phyloP scores from a whole-genome alignment of 306 rosid species.

The Dryas octopetala region DNA sequence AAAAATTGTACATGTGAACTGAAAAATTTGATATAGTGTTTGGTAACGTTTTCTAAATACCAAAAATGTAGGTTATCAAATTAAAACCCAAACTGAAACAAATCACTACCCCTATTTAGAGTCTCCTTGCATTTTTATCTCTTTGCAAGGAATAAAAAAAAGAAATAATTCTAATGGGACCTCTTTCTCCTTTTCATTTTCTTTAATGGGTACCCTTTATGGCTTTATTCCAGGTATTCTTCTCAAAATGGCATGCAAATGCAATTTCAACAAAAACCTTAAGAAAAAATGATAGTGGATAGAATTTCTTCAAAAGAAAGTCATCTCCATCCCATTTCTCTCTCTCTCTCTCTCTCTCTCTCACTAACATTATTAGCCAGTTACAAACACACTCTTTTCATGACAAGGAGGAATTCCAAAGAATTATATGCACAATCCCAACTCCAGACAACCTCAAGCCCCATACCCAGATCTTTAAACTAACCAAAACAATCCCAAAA shows the following conservation, averaged over 20 bases:
- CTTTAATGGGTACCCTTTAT: not conserved
- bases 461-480: slow-evolving; percentile 11
- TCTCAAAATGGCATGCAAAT: not conserved
- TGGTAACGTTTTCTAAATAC: no score
- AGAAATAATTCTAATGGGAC: not conserved
- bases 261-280: slow-evolving; percentile 12
- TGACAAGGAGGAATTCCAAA: not conserved
- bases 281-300: not conserved
- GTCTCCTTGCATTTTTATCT: not conserved
- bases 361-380: not conserved
- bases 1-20: no score
- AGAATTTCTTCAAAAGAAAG: slow-evolving; percentile 18
- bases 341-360: slow-evolving; percentile 5
- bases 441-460: not conserved
- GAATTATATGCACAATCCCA: not conserved
- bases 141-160: not conserved
- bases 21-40: no score
- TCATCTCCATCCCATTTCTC: slow-evolving; percentile 1
- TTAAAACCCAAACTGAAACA: no score
- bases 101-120: no score
- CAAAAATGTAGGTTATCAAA: no score
- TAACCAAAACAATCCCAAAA: not conserved
- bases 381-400: slow-evolving; percentile 11
- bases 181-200: not conserved
- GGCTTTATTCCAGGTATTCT: slow-evolving; percentile 3